Evolutionary conservation across 2,329 filamentous ascomycete species (phyloP).

Genomic region (Madurella mycetomatis): DNA sequence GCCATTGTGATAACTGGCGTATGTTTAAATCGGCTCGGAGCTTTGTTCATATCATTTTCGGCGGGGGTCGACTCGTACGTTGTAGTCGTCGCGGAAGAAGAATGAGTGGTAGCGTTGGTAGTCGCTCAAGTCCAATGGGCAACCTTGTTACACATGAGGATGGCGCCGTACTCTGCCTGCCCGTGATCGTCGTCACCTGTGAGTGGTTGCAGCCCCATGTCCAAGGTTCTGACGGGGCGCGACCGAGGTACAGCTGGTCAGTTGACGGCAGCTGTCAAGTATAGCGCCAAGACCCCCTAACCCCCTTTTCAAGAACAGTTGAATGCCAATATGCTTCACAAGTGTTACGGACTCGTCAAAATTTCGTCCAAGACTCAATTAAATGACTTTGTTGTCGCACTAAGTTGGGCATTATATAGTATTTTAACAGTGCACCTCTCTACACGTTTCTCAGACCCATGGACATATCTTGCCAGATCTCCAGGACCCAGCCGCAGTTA

Average conservation of each 20-base stretch:
- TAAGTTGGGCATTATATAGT: too few species aligned
- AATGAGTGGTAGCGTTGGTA: too few species aligned
- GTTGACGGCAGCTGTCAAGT: neutral
- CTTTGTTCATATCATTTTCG: constrained; percentile 3
- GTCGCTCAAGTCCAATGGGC: neutral
- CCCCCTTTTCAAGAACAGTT: too few species aligned
- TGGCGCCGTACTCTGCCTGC: neutral
- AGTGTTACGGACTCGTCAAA: too few species aligned
- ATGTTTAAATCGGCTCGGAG: neutral
- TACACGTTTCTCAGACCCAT: too few species aligned
- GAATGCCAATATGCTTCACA: too few species aligned
- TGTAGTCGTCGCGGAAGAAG: neutral
- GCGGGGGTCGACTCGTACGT: neutral
- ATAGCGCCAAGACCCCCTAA: constrained; percentile 7
- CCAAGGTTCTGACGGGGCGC: neutral
- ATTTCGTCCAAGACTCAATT: too few species aligned
- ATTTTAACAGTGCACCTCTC: too few species aligned
- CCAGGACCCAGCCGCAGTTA: too few species aligned
- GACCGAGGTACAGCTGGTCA: neutral
- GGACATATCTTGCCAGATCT: too few species aligned
- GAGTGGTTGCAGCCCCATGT: neutral
- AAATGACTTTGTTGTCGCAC: too few species aligned
- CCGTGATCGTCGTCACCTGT: neutral
- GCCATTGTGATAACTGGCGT: constrained; percentile 5
- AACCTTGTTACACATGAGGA: neutral